These are phyloP conservation scores for Acer campestre DNA, from an alignment of 345 rosid genomes.

Conservation along the genomic window DNA sequence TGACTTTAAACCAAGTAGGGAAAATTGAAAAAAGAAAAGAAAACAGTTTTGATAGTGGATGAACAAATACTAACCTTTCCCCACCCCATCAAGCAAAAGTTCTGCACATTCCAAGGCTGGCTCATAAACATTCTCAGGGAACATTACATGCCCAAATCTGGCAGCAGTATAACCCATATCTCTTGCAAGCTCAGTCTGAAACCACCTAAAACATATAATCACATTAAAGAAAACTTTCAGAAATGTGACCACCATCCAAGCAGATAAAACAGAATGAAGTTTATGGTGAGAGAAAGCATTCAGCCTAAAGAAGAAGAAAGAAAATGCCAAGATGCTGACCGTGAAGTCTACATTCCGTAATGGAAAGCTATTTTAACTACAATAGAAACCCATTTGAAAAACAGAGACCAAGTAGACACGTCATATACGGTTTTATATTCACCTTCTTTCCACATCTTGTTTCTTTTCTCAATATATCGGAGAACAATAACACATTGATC, in stretches of 20 bases:
- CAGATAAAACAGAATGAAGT: neutral
- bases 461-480: conserved; percentile 2
- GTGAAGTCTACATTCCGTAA: neutral
- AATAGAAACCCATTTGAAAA: conserved; percentile 8
- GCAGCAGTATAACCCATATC: conserved; percentile 98
- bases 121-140: conserved; percentile 96
- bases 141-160: conserved; percentile 97
- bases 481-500: neutral
- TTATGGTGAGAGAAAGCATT: neutral
- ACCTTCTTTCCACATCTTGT: neutral
- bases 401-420: neutral
- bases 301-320: neutral
- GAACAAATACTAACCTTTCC: conserved; percentile 59
- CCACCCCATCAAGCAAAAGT: conserved; percentile 88
- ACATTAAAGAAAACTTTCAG: conserved; percentile 59
- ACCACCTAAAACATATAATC: conserved; percentile 63
- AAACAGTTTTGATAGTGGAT: neutral
- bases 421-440: neutral
- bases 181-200: conserved; percentile 97
- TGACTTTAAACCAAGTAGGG: neutral
- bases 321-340: neutral
- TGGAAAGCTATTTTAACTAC: neutral
- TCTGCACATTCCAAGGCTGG: conserved; percentile 93
- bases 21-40: neutral
- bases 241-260: conserved; percentile 17